Percentiles rank a stretch among this genome's conserved stretches.
phyloP scores from a whole-genome alignment of 73 alveolate species.

The Paramecium sexaurelia region DNA sequence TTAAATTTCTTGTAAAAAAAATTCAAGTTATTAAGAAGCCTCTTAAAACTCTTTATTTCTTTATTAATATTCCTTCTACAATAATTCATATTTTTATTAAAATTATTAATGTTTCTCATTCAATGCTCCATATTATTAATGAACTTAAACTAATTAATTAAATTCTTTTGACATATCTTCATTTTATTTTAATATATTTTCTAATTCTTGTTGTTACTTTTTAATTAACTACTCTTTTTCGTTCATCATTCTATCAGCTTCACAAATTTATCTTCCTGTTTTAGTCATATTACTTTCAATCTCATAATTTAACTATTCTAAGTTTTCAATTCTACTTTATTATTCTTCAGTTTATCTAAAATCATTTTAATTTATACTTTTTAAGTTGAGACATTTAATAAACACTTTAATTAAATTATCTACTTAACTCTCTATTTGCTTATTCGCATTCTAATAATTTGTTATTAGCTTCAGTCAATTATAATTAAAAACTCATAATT shows the following conservation, averaged over 20 bases:
- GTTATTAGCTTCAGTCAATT: neutral
- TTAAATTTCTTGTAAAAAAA: neutral
- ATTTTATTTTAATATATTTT: slow-evolving; percentile 3
- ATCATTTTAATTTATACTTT: neutral
- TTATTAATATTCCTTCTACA: neutral
- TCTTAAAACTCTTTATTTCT: slow-evolving; percentile 15
- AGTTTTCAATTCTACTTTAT: slow-evolving; percentile 7
- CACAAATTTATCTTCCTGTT: slow-evolving; percentile 35
- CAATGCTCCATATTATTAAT: slow-evolving; percentile 40
- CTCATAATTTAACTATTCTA: slow-evolving; percentile 14
- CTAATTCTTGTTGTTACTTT: neutral
- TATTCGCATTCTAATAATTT: slow-evolving; percentile 31
- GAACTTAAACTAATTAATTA: neutral
- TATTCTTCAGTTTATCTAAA: slow-evolving; percentile 45
- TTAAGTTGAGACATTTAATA: neutral
- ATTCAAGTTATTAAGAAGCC: neutral
- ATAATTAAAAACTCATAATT: neutral
- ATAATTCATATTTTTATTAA: neutral
- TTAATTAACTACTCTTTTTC: slow-evolving; percentile 16
- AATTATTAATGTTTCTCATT: slow-evolving; percentile 13
- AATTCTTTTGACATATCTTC: slow-evolving; percentile 31
- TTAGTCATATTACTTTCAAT: slow-evolving; percentile 43
- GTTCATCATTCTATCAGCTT: slow-evolving; percentile 31
- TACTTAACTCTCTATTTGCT: slow-evolving; percentile 40
- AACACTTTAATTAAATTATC: slow-evolving; percentile 32